A percentile compares a stretch with the other conserved stretches of the same genome.
phyloP scores from a whole-genome alignment of 1,284 basidiomycete species.

The Phlebopus sp. region DNA sequence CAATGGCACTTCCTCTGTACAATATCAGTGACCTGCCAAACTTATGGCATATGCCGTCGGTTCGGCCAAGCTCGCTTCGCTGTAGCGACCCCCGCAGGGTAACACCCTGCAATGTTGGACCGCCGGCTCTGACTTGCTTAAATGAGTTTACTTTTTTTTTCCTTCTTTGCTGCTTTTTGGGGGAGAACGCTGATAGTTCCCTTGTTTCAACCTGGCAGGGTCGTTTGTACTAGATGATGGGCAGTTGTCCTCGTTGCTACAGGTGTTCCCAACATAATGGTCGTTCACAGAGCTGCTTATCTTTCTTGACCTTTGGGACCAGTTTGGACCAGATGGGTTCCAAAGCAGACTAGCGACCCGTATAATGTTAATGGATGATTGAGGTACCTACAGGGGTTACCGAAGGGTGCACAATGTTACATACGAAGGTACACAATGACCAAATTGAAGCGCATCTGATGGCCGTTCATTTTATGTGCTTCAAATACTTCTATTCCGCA shows the following conservation, averaged over 20 bases:
- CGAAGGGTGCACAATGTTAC: conserved; percentile 8
- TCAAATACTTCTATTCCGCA: not conserved
- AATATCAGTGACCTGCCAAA: not conserved
- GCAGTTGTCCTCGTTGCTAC: too few species aligned
- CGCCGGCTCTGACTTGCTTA: conserved; percentile 9
- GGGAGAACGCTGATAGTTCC: not conserved
- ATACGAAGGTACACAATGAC: conserved; percentile 10
- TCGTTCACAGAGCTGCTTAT: too few species aligned
- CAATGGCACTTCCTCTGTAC: too few species aligned
- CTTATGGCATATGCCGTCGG: conserved; percentile 19
- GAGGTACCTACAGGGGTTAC: conserved; percentile 3
- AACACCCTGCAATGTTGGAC: conserved; percentile 6
- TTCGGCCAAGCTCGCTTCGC: conserved; percentile 1
- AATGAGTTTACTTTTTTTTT: conserved; percentile 5
- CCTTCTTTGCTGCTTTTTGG: not conserved
- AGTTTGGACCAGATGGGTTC: not conserved
- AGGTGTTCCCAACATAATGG: too few species aligned
- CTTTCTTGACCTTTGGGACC: too few species aligned
- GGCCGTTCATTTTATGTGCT: conserved; percentile 10
- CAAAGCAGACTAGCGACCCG: not conserved
- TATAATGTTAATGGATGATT: not conserved
- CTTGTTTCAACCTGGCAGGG: not conserved
- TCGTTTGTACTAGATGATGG: too few species aligned
- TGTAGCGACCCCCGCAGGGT: not conserved
- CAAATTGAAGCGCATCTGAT: conserved; percentile 5